Percentiles rank a stretch among this genome's conserved stretches.
Evolutionary conservation across 2,329 filamentous ascomycete species (phyloP).

Genomic region (Spiromastix sp.): DNA sequence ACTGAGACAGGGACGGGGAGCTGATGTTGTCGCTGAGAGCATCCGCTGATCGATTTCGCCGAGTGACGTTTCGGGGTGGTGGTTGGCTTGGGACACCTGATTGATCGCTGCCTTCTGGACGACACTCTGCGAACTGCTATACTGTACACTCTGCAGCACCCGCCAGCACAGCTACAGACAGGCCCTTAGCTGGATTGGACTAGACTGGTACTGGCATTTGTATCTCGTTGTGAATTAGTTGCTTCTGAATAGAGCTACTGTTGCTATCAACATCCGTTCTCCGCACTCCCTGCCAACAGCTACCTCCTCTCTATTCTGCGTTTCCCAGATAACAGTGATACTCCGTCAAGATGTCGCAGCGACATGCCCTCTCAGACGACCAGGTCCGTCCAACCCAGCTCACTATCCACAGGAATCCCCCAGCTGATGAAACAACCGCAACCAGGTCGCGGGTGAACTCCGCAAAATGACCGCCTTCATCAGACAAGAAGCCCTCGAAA

Average conservation of each 20-base stretch:
- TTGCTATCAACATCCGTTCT: too few species aligned
- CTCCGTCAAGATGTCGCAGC: conserved; percentile 82
- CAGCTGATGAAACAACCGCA: background rate
- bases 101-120: too few species aligned
- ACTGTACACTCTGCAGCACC: too few species aligned
- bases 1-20: background rate
- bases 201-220: too few species aligned
- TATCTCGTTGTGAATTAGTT: too few species aligned
- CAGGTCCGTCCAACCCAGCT: conserved; percentile 51
- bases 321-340: too few species aligned
- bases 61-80: too few species aligned
- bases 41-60: too few species aligned
- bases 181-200: too few species aligned
- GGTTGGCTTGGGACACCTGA: too few species aligned
- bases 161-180: too few species aligned
- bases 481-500: conserved; percentile 94
- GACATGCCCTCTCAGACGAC: conserved; percentile 93
- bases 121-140: too few species aligned
- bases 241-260: conserved; percentile 13
- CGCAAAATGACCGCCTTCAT: conserved; percentile 99
- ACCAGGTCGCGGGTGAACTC: conserved; percentile 88
- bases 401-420: background rate
- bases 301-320: conserved; percentile 4
- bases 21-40: background rate
- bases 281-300: conserved; percentile 6